A percentile compares a stretch with the other conserved stretches of the same genome.
These are phyloP conservation scores for Yamadazyma sp. DNA, from an alignment of 1,139 yeast genomes.

Conservation along the genomic window DNA sequence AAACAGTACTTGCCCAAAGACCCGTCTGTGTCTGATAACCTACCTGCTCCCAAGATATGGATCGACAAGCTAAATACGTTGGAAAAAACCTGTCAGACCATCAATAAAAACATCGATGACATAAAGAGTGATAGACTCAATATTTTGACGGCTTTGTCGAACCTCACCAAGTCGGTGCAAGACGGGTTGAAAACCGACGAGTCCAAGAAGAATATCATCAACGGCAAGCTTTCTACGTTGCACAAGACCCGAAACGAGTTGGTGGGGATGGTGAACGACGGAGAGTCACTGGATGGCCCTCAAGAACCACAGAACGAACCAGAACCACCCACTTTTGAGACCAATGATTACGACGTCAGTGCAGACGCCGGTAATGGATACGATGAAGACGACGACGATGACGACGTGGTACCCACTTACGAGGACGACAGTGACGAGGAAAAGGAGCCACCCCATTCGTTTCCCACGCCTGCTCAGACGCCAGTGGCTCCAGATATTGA, in stretches of 20 bases:
- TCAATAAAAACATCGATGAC: slow-evolving; percentile 36
- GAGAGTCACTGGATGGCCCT: slow-evolving; percentile 10
- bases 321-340: slow-evolving; percentile 10
- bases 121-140: slow-evolving; percentile 39
- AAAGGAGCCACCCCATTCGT: background rate
- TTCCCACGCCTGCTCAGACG: slow-evolving; percentile 2
- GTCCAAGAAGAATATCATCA: slow-evolving; percentile 40
- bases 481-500: slow-evolving; percentile 6
- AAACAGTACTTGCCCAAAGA: slow-evolving; percentile 42
- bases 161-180: slow-evolving; percentile 38
- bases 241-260: slow-evolving; percentile 46
- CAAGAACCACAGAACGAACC: slow-evolving; percentile 9
- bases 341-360: slow-evolving; percentile 16
- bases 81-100: slow-evolving; percentile 41
- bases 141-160: slow-evolving; percentile 42
- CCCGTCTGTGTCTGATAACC: slow-evolving; percentile 42
- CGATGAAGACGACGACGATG: slow-evolving; percentile 23
- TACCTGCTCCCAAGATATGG: slow-evolving; percentile 54
- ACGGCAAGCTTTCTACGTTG: slow-evolving; percentile 36
- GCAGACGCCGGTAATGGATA: slow-evolving; percentile 16
- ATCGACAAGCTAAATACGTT: slow-evolving; percentile 44
- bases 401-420: slow-evolving; percentile 26
- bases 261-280: slow-evolving; percentile 39
- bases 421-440: slow-evolving; percentile 21
- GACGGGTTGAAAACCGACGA: slow-evolving; percentile 49